phyloP scores from a whole-genome alignment of 2,329 filamentous ascomycete genomes.

The Colletotrichum sp. region DNA sequence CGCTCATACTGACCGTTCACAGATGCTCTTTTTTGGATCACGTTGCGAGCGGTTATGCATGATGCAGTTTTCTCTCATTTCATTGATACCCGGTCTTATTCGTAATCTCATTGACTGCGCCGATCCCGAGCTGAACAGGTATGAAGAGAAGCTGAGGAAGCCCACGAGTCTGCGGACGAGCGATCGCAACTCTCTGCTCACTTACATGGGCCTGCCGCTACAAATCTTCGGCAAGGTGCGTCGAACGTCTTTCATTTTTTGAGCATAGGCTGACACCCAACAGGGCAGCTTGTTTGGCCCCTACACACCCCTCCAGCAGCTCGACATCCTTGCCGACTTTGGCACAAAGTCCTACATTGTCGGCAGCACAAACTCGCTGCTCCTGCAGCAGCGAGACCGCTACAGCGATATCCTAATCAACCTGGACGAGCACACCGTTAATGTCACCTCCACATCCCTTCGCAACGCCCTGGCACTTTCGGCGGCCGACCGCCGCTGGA shows the following conservation, averaged over 20 bases:
- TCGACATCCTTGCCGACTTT: slow-evolving; percentile 91
- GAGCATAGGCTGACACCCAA: slow-evolving; percentile 20
- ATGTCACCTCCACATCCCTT: slow-evolving; percentile 81
- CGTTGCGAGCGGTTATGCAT: slow-evolving; percentile 95
- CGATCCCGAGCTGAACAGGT: slow-evolving; percentile 87
- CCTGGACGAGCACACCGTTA: slow-evolving; percentile 87
- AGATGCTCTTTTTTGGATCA: slow-evolving; percentile 99
- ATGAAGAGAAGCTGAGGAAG: slow-evolving; percentile 75
- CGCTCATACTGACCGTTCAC: background rate
- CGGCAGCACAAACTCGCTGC: slow-evolving; percentile 92
- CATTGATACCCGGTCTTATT: slow-evolving; percentile 90
- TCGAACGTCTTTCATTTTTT: background rate
- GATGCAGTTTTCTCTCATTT: slow-evolving; percentile 97
- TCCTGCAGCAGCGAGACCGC: slow-evolving; percentile 91
- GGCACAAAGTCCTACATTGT: slow-evolving; percentile 98
- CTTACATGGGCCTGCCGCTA: slow-evolving; percentile 93
- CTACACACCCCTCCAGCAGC: slow-evolving; percentile 94
- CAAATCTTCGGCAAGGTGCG: slow-evolving; percentile 91
- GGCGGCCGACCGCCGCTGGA: slow-evolving; percentile 90
- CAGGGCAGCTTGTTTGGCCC: slow-evolving; percentile 93
- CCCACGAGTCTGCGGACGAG: slow-evolving; percentile 90
- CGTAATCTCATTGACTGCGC: slow-evolving; percentile 93
- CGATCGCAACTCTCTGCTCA: slow-evolving; percentile 85
- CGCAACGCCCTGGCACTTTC: slow-evolving; percentile 79
- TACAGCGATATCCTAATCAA: slow-evolving; percentile 98